Conservation (phyloP, 768 basidiomycete genomes). For the Calvatia gigantea region DNA sequence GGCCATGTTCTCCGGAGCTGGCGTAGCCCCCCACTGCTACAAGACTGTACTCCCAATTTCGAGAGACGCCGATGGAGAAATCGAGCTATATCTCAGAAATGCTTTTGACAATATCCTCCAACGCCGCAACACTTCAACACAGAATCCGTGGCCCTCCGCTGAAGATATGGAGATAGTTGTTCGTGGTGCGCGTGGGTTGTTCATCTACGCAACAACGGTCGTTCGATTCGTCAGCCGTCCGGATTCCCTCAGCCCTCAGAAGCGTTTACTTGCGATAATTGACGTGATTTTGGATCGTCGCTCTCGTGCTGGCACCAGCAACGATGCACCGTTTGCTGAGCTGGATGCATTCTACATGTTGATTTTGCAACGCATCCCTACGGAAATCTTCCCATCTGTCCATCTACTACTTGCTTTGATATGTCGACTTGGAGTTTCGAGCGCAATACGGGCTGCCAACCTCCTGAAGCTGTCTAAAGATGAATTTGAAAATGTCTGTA, state of each 20-base stretch:
- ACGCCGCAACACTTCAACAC: not conserved
- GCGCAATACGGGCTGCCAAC: not conserved
- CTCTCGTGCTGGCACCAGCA: not conserved
- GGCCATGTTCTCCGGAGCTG: not conserved
- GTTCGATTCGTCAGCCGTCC: conserved; percentile 21
- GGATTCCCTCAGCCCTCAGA: not conserved
- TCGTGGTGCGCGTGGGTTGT: conserved; percentile 19
- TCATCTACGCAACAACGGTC: conserved; percentile 25
- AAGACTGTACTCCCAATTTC: not conserved
- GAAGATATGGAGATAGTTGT: conserved; percentile 13
- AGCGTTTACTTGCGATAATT: not conserved
- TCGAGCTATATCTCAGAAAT: conserved; percentile 4
- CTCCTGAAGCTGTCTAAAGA: not conserved
- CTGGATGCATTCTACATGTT: conserved; percentile 16
- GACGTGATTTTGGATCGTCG: not conserved
- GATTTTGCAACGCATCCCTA: conserved; percentile 6
- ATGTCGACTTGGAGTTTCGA: not conserved
- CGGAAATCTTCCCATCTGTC: conserved; percentile 30
- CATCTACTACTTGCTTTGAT: conserved; percentile 19
- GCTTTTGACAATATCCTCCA: conserved; percentile 3
- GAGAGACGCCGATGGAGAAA: not conserved
- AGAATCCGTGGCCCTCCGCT: conserved; percentile 12
- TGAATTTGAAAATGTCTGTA: not conserved
- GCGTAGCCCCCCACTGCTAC: not conserved
- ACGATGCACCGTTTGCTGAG: conserved; percentile 2